Evolutionary conservation across 306 rosid species (phyloP).

Genomic region (Betula pendula): DNA sequence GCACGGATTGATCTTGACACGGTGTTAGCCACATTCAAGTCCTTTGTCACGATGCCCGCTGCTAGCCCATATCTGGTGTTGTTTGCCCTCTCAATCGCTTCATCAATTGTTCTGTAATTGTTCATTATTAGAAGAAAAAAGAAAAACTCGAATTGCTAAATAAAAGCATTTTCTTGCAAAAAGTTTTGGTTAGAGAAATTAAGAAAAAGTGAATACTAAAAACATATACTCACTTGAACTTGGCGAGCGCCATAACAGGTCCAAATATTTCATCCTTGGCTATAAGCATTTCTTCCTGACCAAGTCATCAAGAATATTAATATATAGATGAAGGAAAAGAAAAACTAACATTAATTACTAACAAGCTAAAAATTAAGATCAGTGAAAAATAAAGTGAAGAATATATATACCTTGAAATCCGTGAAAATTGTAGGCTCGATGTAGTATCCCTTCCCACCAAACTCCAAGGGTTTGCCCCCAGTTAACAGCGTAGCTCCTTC

Average conservation of each 20-base stretch:
- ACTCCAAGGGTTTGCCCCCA: slow-evolving; percentile 57
- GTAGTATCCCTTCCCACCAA: slow-evolving; percentile 74
- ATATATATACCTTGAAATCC: slow-evolving; percentile 58
- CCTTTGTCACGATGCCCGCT: slow-evolving; percentile 79
- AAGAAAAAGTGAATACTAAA: not conserved
- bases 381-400: not conserved
- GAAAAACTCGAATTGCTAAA: too few species aligned
- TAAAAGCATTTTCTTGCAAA: too few species aligned
- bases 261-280: slow-evolving; percentile 82
- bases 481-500: slow-evolving; percentile 85
- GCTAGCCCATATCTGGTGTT: slow-evolving; percentile 72
- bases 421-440: slow-evolving; percentile 70
- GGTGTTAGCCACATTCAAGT: slow-evolving; percentile 67
- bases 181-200: too few species aligned
- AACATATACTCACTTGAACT: slow-evolving; percentile 61
- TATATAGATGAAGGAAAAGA: not conserved
- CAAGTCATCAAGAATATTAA: not conserved
- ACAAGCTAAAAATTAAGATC: too few species aligned
- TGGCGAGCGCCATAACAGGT: slow-evolving; percentile 68
- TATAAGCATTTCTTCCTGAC: slow-evolving; percentile 73
- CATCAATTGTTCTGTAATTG: slow-evolving; percentile 68
- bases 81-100: slow-evolving; percentile 71
- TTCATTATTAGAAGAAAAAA: not conserved
- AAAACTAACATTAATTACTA: not conserved
- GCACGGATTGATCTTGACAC: slow-evolving; percentile 83